These are phyloP conservation scores for Pestalotiopsis sp. DNA, from an alignment of 2,329 filamentous ascomycete species.

Conservation along the genomic window DNA sequence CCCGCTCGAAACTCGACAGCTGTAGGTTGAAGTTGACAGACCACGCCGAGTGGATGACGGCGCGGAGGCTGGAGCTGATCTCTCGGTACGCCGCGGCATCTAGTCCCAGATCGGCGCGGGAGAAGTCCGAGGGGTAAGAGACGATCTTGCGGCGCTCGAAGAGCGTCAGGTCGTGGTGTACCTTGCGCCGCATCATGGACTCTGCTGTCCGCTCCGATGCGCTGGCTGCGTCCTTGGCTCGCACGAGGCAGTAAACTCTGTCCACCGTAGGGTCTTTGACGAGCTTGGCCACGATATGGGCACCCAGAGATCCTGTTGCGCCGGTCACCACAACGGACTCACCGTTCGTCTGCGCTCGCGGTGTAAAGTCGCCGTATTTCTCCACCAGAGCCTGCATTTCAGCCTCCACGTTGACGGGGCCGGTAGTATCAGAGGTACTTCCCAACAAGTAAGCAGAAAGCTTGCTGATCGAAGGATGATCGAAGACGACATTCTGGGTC, in stretches of 20 bases:
- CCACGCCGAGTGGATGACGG: constrained; percentile 56
- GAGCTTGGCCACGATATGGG: constrained; percentile 62
- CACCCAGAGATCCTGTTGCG: constrained; percentile 66
- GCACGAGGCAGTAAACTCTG: constrained; percentile 54
- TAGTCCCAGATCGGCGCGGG: constrained; percentile 42
- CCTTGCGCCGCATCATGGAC: constrained; percentile 29
- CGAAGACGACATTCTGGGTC: constrained; percentile 61
- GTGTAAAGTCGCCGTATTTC: constrained; percentile 42
- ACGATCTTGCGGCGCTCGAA: constrained; percentile 33
- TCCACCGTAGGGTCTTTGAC: constrained; percentile 57
- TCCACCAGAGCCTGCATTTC: constrained; percentile 49
- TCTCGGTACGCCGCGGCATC: constrained; percentile 24
- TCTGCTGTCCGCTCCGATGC: constrained; percentile 23
- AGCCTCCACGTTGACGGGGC: constrained; percentile 33
- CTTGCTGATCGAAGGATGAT: constrained; percentile 51
- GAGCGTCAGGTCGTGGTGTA: constrained; percentile 31
- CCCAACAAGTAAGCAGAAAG: constrained; percentile 46
- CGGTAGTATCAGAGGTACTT: background rate
- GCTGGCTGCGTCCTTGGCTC: constrained; percentile 35
- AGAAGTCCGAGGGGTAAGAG: constrained; percentile 42
- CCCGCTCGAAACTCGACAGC: constrained; percentile 50
- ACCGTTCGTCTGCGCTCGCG: constrained; percentile 20
- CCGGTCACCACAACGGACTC: constrained; percentile 56
- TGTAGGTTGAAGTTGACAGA: constrained; percentile 60
- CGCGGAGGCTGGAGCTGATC: constrained; percentile 35